Percentiles rank a stretch among this genome's conserved stretches.
These are phyloP conservation scores for Coemansia furcata DNA, from an alignment of 192 early-diverging fungal genomes.

Conservation along the genomic window DNA sequence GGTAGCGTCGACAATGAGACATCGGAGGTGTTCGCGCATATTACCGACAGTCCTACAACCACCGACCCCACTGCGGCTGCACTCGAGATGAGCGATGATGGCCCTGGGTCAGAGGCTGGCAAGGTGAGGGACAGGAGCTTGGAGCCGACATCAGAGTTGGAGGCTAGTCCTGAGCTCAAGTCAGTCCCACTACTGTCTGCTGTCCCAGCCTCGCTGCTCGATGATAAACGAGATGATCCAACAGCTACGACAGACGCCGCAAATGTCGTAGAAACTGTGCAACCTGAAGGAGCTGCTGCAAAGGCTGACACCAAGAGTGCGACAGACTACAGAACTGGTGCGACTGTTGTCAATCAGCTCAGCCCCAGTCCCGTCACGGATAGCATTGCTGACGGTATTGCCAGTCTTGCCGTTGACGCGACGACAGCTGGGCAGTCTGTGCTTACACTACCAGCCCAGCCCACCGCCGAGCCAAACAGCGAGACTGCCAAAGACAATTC, in stretches of 20 bases:
- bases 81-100: neutral
- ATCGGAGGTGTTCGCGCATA: neutral
- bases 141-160: neutral
- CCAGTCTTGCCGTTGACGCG: neutral
- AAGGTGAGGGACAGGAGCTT: neutral
- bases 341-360: neutral
- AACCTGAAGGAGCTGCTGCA: neutral
- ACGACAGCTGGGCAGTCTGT: neutral
- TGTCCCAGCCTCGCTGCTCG: neutral
- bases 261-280: neutral
- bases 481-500: neutral
- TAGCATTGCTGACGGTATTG: neutral
- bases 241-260: neutral
- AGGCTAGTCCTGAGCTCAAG: neutral
- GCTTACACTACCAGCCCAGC: neutral
- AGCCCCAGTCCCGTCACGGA: neutral
- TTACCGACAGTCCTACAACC: neutral
- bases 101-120: neutral
- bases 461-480: neutral
- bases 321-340: neutral
- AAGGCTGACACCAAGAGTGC: neutral
- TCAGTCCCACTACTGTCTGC: neutral
- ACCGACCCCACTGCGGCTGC: neutral
- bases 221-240: neutral
- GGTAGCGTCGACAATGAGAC: neutral